A percentile compares a stretch with the other conserved stretches of the same genome.
phyloP scores from a whole-genome alignment of 164 flowering plant species.

The Pachysandra terminalis region DNA sequence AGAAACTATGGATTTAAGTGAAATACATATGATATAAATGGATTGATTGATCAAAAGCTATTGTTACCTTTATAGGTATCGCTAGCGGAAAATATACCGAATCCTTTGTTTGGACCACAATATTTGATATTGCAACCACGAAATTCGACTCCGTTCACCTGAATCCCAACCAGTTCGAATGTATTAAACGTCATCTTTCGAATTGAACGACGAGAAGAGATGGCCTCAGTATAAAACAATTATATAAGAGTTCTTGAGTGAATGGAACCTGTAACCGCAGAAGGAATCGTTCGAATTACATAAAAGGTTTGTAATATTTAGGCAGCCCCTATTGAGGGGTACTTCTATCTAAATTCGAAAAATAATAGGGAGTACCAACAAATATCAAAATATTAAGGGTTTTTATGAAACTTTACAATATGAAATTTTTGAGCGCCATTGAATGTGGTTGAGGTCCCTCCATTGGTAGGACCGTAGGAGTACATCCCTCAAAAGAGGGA shows the following conservation, averaged over 20 bases:
- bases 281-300: conserved; percentile 60
- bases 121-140: conserved; percentile 80
- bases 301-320: conserved; percentile 2
- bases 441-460: too few relatives aligned
- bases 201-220: background rate
- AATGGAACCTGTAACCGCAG: conserved; percentile 72
- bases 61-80: conserved; percentile 42
- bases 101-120: conserved; percentile 69
- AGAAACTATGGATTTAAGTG: background rate
- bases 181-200: background rate
- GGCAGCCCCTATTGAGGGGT: background rate
- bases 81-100: conserved; percentile 53
- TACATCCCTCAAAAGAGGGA: too few relatives aligned
- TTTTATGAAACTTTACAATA: too few relatives aligned
- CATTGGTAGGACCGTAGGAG: too few relatives aligned
- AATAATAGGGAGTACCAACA: too few relatives aligned
- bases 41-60: background rate
- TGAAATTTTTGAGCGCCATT: too few relatives aligned
- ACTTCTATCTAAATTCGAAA: too few relatives aligned
- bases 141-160: conserved; percentile 70
- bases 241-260: background rate
- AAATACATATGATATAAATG: too few relatives aligned
- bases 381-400: too few relatives aligned
- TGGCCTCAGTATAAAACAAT: background rate
- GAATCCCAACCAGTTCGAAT: conserved; percentile 16